A percentile compares a stretch with the other conserved stretches of the same genome.
phyloP scores from a whole-genome alignment of 345 rosid species.

The Cardiospermum halicacabum region DNA sequence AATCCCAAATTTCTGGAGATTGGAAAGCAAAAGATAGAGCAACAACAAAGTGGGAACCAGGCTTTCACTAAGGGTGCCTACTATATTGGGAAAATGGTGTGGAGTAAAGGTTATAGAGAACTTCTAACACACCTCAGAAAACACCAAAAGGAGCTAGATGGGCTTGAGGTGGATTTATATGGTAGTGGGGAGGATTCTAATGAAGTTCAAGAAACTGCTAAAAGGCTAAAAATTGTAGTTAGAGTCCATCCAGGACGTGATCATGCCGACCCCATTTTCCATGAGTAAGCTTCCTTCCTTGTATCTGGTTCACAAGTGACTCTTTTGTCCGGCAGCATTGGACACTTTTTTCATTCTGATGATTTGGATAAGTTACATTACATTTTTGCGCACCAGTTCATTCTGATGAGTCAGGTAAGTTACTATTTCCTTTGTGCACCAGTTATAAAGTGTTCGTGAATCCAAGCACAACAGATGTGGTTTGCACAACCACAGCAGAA shows the following conservation, averaged over 20 bases:
- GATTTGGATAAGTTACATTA: not conserved
- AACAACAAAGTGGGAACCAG: conserved; percentile 39
- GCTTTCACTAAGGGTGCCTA: conserved; percentile 76
- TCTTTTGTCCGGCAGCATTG: not conserved
- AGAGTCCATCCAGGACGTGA: conserved; percentile 78
- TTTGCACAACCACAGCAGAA: conserved; percentile 97
- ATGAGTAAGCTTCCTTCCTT: conserved; percentile 54
- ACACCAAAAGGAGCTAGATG: conserved; percentile 67
- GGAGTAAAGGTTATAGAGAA: conserved; percentile 97
- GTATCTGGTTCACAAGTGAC: not conserved
- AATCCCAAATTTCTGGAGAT: conserved; percentile 87
- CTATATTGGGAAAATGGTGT: conserved; percentile 94
- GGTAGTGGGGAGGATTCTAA: conserved; percentile 90
- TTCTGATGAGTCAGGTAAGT: not conserved
- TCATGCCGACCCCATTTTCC: conserved; percentile 85
- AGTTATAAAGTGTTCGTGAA: conserved; percentile 92
- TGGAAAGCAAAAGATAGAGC: conserved; percentile 60
- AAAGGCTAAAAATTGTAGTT: conserved; percentile 49
- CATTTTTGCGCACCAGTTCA: conserved; percentile 40
- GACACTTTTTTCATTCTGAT: too few relatives aligned
- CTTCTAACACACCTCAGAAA: conserved; percentile 62
- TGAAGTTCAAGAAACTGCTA: conserved; percentile 57
- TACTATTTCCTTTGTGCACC: conserved; percentile 19
- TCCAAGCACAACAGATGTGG: conserved; percentile 98
- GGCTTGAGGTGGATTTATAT: conserved; percentile 72